A percentile compares a stretch with the other conserved stretches of the same genome.
Evolutionary conservation across 2,329 filamentous ascomycete genomes (phyloP).

Genomic region (Pleurostoma richardsiae): DNA sequence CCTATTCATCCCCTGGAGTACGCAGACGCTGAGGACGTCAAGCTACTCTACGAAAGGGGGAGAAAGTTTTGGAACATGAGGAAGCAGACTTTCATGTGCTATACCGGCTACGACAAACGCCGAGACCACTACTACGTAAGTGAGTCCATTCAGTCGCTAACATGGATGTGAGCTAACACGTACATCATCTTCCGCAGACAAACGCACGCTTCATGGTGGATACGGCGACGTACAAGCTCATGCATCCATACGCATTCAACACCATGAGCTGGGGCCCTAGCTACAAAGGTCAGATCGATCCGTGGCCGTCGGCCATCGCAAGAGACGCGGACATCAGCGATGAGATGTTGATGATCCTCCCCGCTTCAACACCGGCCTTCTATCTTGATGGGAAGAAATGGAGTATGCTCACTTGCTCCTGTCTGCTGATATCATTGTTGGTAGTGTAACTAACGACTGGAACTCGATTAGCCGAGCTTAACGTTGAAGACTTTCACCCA

Average conservation of each 20-base stretch:
- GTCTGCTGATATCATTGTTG: background rate
- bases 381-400: background rate
- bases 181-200: background rate
- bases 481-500: background rate
- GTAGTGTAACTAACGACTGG: no score
- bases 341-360: background rate
- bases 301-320: background rate
- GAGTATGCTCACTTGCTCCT: background rate
- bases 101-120: background rate
- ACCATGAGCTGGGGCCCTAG: no score
- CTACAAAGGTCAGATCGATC: background rate
- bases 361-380: background rate
- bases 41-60: background rate
- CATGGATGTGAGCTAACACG: no score
- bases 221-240: background rate
- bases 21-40: background rate
- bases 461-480: background rate
- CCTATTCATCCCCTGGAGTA: background rate
- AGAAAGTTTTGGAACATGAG: background rate
- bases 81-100: background rate
- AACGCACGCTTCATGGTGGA: background rate
- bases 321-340: background rate
- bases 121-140: background rate
- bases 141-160: background rate
- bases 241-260: background rate